Conservation (phyloP, 2,329 filamentous ascomycete genomes). For the Penicillium brasilianum region DNA sequence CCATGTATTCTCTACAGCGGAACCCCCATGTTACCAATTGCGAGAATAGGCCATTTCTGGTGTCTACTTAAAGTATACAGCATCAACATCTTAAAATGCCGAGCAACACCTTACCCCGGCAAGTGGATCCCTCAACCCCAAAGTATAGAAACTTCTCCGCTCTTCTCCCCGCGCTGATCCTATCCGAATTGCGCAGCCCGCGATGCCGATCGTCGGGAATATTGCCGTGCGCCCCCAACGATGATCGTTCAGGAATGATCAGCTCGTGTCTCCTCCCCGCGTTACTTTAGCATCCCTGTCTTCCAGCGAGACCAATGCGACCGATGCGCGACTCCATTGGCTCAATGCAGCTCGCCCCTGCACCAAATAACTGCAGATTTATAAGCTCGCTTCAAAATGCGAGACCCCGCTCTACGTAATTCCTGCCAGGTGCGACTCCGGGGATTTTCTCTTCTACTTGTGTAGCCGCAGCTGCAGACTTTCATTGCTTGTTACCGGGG, state of each 20-base stretch:
- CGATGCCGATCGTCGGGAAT: conserved; percentile 15
- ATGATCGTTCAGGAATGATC: conserved; percentile 6
- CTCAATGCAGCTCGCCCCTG: background rate
- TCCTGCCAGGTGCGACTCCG: background rate
- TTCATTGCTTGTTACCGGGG: background rate
- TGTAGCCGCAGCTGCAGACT: background rate
- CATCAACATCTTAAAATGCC: background rate
- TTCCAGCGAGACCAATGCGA: background rate
- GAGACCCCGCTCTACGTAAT: background rate
- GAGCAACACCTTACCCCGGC: background rate
- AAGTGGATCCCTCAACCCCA: background rate
- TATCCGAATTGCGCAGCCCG: conserved; percentile 17
- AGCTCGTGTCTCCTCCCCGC: background rate
- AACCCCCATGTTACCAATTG: background rate
- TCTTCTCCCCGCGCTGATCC: conserved; percentile 9
- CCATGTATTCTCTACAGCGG: background rate
- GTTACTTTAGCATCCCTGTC: conserved; percentile 3
- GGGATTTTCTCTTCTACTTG: background rate
- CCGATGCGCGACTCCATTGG: conserved; percentile 6
- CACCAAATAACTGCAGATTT: conserved; percentile 14
- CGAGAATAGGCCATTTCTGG: background rate
- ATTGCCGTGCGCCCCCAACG: background rate
- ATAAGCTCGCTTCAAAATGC: conserved; percentile 15
- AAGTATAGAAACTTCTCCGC: background rate
- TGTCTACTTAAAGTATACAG: background rate